Base-by-base conservation (phyloP, 371 early-diverging fungal genomes). In the Choanephora cucurbitarum region DNA sequence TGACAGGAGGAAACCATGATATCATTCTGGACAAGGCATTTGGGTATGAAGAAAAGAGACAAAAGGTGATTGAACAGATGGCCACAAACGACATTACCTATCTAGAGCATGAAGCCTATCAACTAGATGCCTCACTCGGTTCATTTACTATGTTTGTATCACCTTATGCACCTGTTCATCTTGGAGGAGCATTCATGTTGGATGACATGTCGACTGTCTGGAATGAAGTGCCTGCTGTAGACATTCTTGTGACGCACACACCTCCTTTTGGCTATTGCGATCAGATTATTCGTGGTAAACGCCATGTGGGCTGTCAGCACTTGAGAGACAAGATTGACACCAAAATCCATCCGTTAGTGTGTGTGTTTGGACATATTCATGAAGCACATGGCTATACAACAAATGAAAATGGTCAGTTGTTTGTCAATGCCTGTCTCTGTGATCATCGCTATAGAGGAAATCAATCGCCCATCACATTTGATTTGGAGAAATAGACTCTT, bases 361-460 rank as follows among this genome's bases (percentile, higher is more conserved):
- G 61, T 45, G 46, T 84, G 0, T 84, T 75, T 60, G 84, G 84
- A 1, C 84, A 84, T 65, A 84, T 84, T 52, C 84, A 84, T 47
- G 78, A 84, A 54, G 60, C 61, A 2, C 60, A 74, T 52, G 82
- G 79, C 2, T 73, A 70, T 51, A 62, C 67, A 5, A 48, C 60
- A 15, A 51, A 74, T 14, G 66, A 69, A n/a, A 34, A 60, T 3
- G 60, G 55, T 41, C 73, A 60, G 7, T 41, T 84, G 9, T 76
- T 65, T 43, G 67, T 81, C 37, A 84, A 84, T 58, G 82, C 82
- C 7, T 74, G 67, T n/a, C 62, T 74, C n/a, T 67, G 64, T 15
- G 73, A 72, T 40, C 47, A 57, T 15, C 54, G 63, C 0, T 83
- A 83, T 44, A 61, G 64, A 13, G 63, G 75, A 11, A 55, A 53